Conservation (phyloP, 805 yeast genomes). For the Candida stauntonica region DNA sequence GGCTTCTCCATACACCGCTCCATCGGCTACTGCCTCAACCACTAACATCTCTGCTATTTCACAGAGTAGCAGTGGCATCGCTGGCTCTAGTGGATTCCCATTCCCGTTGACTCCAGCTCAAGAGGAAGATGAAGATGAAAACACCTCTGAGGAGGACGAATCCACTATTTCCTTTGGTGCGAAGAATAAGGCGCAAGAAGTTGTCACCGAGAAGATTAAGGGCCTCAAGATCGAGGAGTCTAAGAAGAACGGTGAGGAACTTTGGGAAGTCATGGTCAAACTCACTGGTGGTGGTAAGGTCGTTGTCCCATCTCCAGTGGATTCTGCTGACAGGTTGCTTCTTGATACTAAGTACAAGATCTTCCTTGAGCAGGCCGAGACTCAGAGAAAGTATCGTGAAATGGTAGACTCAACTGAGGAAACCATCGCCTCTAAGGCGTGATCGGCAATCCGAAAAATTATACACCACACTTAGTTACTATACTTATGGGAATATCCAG, state of each 20-base stretch:
- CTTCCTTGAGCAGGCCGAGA: slow-evolving; percentile 80
- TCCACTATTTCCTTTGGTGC: slow-evolving; percentile 57
- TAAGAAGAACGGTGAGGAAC: slow-evolving; percentile 44
- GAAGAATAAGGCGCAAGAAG: slow-evolving; percentile 48
- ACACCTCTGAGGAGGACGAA: slow-evolving; percentile 43
- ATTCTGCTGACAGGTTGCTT: slow-evolving; percentile 63
- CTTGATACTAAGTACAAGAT: slow-evolving; percentile 78
- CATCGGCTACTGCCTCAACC: slow-evolving; percentile 69
- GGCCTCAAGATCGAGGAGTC: slow-evolving; percentile 24
- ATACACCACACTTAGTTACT: too few relatives aligned
- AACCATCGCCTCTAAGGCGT: background rate
- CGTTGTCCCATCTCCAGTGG: slow-evolving; percentile 57
- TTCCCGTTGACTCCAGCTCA: slow-evolving; percentile 45
- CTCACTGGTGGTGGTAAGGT: slow-evolving; percentile 82
- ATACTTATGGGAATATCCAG: too few relatives aligned
- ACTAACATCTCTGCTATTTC: slow-evolving; percentile 41
- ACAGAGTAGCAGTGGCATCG: slow-evolving; percentile 25
- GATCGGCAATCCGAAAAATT: background rate
- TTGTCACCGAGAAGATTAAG: slow-evolving; percentile 40
- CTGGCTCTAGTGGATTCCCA: slow-evolving; percentile 36
- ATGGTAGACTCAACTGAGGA: slow-evolving; percentile 50
- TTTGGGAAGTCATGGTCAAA: slow-evolving; percentile 85
- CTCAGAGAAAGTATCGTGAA: slow-evolving; percentile 73
- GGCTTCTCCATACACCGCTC: slow-evolving; percentile 75
- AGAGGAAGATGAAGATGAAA: slow-evolving; percentile 44